A percentile compares a stretch with the other conserved stretches of the same genome.
phyloP scores from a whole-genome alignment of 257 asterid species.

The Gentiana straminea region DNA sequence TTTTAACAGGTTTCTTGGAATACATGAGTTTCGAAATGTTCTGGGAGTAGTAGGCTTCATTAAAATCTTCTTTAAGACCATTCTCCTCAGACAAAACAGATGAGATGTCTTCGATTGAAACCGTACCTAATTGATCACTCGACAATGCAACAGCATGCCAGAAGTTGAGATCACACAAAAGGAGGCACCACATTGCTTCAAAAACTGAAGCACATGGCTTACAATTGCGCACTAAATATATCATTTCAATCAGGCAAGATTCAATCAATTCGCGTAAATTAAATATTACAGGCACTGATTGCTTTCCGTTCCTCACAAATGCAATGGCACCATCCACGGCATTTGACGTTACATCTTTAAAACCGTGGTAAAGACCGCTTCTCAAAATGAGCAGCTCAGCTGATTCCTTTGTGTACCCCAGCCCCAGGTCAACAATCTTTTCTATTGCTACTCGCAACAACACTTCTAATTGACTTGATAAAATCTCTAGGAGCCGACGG shows the following conservation, averaged over 20 bases:
- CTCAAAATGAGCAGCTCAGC: conserved; percentile 56
- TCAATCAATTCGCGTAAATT: conserved; percentile 43
- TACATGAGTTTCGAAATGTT: too few species aligned
- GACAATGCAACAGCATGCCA: conserved; percentile 41
- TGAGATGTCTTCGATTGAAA: conserved; percentile 18
- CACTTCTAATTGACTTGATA: conserved; percentile 24
- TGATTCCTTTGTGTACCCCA: conserved; percentile 41
- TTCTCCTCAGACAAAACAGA: too few species aligned
- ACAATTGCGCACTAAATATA: conserved; percentile 57
- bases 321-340: conserved; percentile 59
- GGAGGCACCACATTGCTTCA: conserved; percentile 73
- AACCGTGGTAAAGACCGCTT: conserved; percentile 51
- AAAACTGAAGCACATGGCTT: conserved; percentile 38
- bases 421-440: conserved; percentile 30
- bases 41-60: too few species aligned
- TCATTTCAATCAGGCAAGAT: conserved; percentile 69
- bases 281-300: conserved; percentile 16
- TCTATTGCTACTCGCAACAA: conserved; percentile 40
- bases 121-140: conserved; percentile 18
- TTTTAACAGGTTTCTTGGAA: too few species aligned
- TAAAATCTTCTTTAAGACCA: too few species aligned
- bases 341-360: conserved; percentile 48
- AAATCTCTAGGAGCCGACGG: conserved; percentile 42
- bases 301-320: conserved; percentile 27
- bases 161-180: conserved; percentile 58